Evolutionary conservation across 108 stramenopile species (phyloP).

Genomic region (Conticribra guillardii): DNA sequence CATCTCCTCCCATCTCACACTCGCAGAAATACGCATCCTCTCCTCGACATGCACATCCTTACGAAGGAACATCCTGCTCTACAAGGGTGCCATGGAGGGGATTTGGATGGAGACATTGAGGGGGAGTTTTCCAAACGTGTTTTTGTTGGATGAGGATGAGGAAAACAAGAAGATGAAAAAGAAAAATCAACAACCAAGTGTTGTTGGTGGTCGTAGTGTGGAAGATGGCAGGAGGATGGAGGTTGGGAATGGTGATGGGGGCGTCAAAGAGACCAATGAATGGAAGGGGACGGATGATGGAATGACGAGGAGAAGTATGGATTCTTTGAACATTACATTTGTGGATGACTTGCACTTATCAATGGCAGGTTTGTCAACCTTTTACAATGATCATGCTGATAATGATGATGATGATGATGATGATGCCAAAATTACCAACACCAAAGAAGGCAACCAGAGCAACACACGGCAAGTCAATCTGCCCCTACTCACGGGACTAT

Average conservation of each 20-base stretch:
- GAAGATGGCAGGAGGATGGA: no score
- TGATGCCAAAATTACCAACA: no score
- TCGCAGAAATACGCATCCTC: constrained; percentile 10
- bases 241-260: no score
- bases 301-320: no score
- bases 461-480: constrained; percentile 6
- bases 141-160: background rate
- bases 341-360: constrained; percentile 1
- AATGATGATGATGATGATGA: no score
- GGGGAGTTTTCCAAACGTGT: constrained; percentile 8
- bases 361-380: background rate
- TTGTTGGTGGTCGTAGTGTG: no score
- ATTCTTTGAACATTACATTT: constrained; percentile 14
- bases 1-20: constrained; percentile 19
- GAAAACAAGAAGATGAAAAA: background rate
- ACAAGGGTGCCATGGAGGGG: constrained; percentile 1
- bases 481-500: constrained; percentile 12
- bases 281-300: no score
- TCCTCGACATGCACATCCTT: background rate
- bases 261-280: no score
- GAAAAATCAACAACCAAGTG: no score
- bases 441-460: no score
- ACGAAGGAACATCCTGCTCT: background rate
- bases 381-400: background rate
- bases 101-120: constrained; percentile 18